Base-by-base conservation (phyloP, 1,284 basidiomycete species). In the Lentinula novae-zelandiae region DNA sequence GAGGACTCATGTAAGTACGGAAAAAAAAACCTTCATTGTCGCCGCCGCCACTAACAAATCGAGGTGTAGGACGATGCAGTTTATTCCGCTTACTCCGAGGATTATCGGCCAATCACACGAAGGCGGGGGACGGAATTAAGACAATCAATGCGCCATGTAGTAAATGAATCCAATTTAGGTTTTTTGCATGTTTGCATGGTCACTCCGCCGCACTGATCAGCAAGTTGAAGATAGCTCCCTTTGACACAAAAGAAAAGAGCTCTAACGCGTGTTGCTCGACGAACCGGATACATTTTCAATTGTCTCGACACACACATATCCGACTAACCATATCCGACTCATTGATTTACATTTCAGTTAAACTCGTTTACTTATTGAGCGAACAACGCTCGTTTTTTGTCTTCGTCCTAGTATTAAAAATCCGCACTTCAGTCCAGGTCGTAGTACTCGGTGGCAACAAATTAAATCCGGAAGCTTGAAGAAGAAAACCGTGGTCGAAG, bases 31-130 rank as follows among this genome's bases (percentile, higher is more conserved):
- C 31, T 38, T 39, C 51, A 34, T 38, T 53, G 34, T 51, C 10
- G 50, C 50, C 50, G 31, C 50, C 50, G 50, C 50, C 50, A 51
- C 50, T 13, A 51, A 51, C 50, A 51, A 51, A 34, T 17, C 44
- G 17, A 44, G 15, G 8, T 33, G 12, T 8, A n/a, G 22, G 44
- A 48, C 22, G 48, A 9, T 9, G 20, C 17, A 7, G 17, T 22
- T 17, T 12, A 48, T 49, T 31, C 48, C 48, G 20, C 40, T 42
- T 22, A 7, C 31, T 51, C 50, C 50, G 50, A 51, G 50, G 50
- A 22, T 7, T 46, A 46, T 22, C 44, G 44, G 44, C 17, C 44
- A 46, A 46, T 46, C 17, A 9, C 7, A 46, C 20, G 17, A 46
- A 46, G 44, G 44, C 20, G 44, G 44, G 40, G 40, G 15, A 42